Percentiles rank a stretch among this genome's conserved stretches.
phyloP scores from a whole-genome alignment of 768 basidiomycete species.

The Chalciporus piperatus region DNA sequence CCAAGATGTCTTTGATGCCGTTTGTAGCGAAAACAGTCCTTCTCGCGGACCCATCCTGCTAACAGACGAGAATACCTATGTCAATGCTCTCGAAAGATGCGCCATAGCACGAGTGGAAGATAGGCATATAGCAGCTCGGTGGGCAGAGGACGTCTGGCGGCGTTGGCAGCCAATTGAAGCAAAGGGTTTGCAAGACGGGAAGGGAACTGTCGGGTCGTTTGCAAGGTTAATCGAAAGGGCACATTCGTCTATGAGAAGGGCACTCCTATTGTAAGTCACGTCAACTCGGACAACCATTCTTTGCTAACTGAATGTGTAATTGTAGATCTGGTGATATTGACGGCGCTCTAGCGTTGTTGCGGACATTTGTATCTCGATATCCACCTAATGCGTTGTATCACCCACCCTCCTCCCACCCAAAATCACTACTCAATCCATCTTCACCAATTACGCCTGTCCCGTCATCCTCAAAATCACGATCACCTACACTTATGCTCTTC shows the following conservation, averaged over 20 bases:
- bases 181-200: conserved; percentile 29
- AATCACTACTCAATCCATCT: not conserved
- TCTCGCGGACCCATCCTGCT: conserved; percentile 24
- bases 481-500: conserved; percentile 17
- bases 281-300: not conserved
- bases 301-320: not conserved
- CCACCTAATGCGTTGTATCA: conserved; percentile 55
- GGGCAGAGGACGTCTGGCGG: conserved; percentile 63
- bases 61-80: conserved; percentile 54
- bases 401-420: conserved; percentile 11
- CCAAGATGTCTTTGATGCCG: conserved; percentile 45
- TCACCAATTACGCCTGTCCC: not conserved
- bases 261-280: conserved; percentile 55
- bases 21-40: conserved; percentile 41
- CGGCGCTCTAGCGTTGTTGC: conserved; percentile 53
- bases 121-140: conserved; percentile 43
- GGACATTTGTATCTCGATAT: conserved; percentile 61
- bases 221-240: conserved; percentile 64
- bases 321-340: conserved; percentile 50
- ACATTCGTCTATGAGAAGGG: conserved; percentile 65
- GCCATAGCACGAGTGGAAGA: conserved; percentile 43
- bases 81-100: conserved; percentile 70
- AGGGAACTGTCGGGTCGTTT: conserved; percentile 17
- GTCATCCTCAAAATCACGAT: conserved; percentile 6
- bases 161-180: conserved; percentile 57